Conservation (phyloP, 352 stramenopile species). For the Blastocystis sp. region DNA sequence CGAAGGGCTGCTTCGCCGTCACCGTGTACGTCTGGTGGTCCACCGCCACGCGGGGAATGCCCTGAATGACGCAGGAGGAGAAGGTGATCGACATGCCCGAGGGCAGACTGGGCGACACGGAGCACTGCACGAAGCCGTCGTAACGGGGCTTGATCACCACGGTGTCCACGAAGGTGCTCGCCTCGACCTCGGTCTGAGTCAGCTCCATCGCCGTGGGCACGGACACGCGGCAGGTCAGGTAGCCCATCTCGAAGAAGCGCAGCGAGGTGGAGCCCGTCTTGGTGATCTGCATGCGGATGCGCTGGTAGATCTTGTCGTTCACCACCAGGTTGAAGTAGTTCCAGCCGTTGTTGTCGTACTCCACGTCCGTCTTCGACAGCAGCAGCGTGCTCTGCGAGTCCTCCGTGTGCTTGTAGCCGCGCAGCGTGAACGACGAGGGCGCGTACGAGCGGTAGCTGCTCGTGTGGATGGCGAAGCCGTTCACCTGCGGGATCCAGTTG, state of each 20-base stretch:
- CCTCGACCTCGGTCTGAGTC: not conserved
- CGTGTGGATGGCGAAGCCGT: conserved; percentile 55
- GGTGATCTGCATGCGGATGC: conserved; percentile 37
- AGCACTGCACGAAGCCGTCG: conserved; percentile 39
- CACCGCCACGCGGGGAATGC: conserved; percentile 11
- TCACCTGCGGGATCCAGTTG: conserved; percentile 65
- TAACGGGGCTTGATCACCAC: conserved; percentile 6
- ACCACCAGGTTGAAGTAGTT: conserved; percentile 27
- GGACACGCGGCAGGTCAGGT: conserved; percentile 37
- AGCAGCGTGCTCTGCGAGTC: not conserved
- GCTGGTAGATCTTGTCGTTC: conserved; percentile 63
- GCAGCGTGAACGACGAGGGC: conserved; percentile 38
- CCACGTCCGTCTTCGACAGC: conserved; percentile 30
- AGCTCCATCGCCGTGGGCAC: conserved; percentile 39
- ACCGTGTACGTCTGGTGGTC: conserved; percentile 28
- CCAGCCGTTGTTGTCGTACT: conserved; percentile 25
- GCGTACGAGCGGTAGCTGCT: not conserved
- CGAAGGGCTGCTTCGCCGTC: not conserved
- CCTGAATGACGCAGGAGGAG: conserved; percentile 13
- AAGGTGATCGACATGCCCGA: conserved; percentile 21
- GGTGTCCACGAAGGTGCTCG: conserved; percentile 22
- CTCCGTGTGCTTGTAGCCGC: not conserved
- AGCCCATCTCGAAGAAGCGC: conserved; percentile 33
- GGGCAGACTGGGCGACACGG: not conserved
- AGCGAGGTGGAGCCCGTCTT: conserved; percentile 2